These are phyloP conservation scores for Aspergillus nanangensis DNA, from an alignment of 495 filamentous ascomycete genomes.

Conservation along the genomic window DNA sequence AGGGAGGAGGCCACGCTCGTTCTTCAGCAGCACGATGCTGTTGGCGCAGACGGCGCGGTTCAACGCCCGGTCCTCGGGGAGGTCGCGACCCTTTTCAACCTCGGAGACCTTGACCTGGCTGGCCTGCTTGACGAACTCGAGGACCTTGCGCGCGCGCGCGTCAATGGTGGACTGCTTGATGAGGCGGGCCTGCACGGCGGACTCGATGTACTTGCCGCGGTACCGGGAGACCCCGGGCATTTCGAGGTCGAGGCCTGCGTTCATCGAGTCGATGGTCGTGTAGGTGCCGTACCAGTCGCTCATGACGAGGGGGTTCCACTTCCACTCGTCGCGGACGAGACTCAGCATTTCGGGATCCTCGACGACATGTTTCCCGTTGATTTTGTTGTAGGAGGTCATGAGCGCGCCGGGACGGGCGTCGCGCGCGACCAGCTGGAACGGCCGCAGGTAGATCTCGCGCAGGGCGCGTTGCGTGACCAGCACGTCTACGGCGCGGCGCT, in stretches of 20 bases:
- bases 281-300: conserved; percentile 52
- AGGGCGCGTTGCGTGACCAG: conserved; percentile 61
- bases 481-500: conserved; percentile 55
- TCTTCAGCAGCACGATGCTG: conserved; percentile 72
- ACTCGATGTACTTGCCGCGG: conserved; percentile 39
- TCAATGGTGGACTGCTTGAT: conserved; percentile 50
- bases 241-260: conserved; percentile 65
- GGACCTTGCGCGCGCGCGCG: conserved; percentile 49
- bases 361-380: conserved; percentile 65
- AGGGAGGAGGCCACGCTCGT: conserved; percentile 57
- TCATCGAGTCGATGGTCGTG: conserved; percentile 51
- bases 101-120: conserved; percentile 48
- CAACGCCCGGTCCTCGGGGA: conserved; percentile 55
- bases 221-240: conserved; percentile 61
- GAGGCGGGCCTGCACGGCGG: conserved; percentile 54
- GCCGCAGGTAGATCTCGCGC: conserved; percentile 67
- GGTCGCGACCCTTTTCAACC: conserved; percentile 48
- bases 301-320: conserved; percentile 44
- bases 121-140: conserved; percentile 46
- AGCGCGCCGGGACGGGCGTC: conserved; percentile 57
- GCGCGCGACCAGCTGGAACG: conserved; percentile 65
- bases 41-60: conserved; percentile 57
- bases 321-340: conserved; percentile 64
- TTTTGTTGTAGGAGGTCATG: conserved; percentile 72
- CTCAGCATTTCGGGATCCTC: conserved; percentile 54